phyloP scores from a whole-genome alignment of 805 yeast genomes.

The Nakazawaea anatomiae region DNA sequence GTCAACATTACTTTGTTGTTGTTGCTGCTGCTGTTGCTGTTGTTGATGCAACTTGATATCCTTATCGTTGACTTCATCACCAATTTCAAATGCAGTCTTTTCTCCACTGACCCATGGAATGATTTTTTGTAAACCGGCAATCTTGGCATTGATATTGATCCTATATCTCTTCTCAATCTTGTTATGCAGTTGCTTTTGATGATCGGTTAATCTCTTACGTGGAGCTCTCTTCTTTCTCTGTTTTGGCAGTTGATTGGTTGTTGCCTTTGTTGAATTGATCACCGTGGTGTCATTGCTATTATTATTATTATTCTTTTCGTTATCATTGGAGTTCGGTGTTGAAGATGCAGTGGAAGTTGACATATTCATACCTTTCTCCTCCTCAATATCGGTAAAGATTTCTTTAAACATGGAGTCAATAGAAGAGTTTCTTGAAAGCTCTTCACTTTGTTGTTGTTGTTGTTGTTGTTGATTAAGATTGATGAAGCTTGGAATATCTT shows the following conservation, averaged over 20 bases:
- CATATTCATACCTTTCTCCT: neutral
- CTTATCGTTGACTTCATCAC: conserved; percentile 10
- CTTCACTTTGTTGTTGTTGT: neutral
- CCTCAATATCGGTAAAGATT: conserved; percentile 7
- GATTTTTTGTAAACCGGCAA: conserved; percentile 58
- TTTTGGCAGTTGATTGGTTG: conserved; percentile 14
- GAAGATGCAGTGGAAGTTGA: no score
- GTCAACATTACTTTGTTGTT: neutral
- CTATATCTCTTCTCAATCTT: conserved; percentile 67
- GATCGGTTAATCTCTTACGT: conserved; percentile 47
- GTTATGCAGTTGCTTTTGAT: conserved; percentile 68
- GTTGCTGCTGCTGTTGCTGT: no score
- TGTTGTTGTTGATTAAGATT: neutral
- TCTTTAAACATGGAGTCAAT: conserved; percentile 11
- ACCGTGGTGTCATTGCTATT: neutral
- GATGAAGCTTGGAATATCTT: conserved; percentile 5
- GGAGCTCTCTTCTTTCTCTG: conserved; percentile 41
- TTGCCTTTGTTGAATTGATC: neutral
- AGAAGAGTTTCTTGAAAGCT: conserved; percentile 5
- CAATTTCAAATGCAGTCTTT: conserved; percentile 54
- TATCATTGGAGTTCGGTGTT: neutral
- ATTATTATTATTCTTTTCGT: neutral
- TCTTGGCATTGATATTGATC: conserved; percentile 66
- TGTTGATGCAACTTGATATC: no score
- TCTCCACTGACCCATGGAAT: conserved; percentile 65